Conservation (phyloP, 192 early-diverging fungal genomes). For the Podila epigama region DNA sequence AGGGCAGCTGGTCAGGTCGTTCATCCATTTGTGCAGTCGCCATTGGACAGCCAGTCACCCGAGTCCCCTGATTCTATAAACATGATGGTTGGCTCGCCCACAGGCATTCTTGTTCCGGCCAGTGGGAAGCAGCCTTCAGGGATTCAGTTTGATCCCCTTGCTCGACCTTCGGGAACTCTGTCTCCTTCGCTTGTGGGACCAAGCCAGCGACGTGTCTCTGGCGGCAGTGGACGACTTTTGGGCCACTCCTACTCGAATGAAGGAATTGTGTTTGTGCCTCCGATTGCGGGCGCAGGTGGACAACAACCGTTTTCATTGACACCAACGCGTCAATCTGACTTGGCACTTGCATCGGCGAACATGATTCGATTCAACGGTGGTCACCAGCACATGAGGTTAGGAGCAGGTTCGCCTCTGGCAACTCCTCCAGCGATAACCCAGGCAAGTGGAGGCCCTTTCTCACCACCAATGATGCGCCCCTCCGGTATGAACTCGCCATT, state of each 20-base stretch:
- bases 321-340: background rate
- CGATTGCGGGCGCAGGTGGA: background rate
- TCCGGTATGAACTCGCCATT: constrained; percentile 27
- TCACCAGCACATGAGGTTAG: constrained; percentile 9
- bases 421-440: constrained; percentile 25
- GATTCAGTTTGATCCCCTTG: constrained; percentile 34
- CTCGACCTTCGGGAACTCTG: constrained; percentile 18
- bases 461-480: constrained; percentile 27
- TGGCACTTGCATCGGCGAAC: background rate
- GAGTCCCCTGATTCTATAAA: constrained; percentile 15
- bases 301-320: constrained; percentile 25
- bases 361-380: constrained; percentile 17
- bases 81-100: constrained; percentile 16
- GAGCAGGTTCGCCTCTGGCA: constrained; percentile 8
- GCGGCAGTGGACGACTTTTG: constrained; percentile 10
- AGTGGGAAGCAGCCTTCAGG: constrained; percentile 13
- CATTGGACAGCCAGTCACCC: constrained; percentile 6
- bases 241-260: constrained; percentile 6
- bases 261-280: constrained; percentile 12
- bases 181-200: constrained; percentile 17
- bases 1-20: constrained; percentile 10
- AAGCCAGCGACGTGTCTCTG: constrained; percentile 12
- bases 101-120: constrained; percentile 15
- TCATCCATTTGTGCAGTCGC: constrained; percentile 5
- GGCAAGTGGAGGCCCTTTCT: constrained; percentile 19